Evolutionary conservation across 169 alveolate species (phyloP).

Genomic region (Plasmodium malariae): DNA sequence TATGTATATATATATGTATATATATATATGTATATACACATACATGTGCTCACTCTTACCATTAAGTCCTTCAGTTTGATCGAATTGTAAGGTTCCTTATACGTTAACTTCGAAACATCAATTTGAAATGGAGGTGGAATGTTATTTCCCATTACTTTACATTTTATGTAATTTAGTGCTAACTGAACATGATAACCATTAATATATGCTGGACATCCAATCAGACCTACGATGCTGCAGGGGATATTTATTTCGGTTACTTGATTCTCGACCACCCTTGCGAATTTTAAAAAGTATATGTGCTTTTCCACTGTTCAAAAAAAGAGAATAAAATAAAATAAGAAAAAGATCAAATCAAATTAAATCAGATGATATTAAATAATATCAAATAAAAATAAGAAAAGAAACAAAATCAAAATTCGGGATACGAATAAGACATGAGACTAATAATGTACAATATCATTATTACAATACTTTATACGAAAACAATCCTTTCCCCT

Average conservation of each 20-base stretch:
- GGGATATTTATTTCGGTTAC: slow-evolving; percentile 87
- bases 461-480: too few relatives aligned
- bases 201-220: slow-evolving; percentile 91
- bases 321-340: not conserved
- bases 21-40: not conserved
- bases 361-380: too few relatives aligned
- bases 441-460: too few relatives aligned
- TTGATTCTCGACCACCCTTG: slow-evolving; percentile 86
- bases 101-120: slow-evolving; percentile 88
- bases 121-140: slow-evolving; percentile 90
- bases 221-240: slow-evolving; percentile 85
- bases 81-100: slow-evolving; percentile 86
- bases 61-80: slow-evolving; percentile 82
- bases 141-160: slow-evolving; percentile 87
- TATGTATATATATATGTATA: not conserved
- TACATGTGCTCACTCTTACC: slow-evolving; percentile 36
- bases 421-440: too few relatives aligned
- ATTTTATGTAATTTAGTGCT: slow-evolving; percentile 85
- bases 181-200: slow-evolving; percentile 90
- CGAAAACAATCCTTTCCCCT: not conserved
- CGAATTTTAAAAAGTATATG: slow-evolving; percentile 85
- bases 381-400: too few relatives aligned
- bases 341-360: not conserved
- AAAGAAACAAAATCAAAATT: too few relatives aligned
- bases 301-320: slow-evolving; percentile 80